Base-by-base conservation (phyloP, 345 rosid species). In the Eucalyptus sp. region DNA sequence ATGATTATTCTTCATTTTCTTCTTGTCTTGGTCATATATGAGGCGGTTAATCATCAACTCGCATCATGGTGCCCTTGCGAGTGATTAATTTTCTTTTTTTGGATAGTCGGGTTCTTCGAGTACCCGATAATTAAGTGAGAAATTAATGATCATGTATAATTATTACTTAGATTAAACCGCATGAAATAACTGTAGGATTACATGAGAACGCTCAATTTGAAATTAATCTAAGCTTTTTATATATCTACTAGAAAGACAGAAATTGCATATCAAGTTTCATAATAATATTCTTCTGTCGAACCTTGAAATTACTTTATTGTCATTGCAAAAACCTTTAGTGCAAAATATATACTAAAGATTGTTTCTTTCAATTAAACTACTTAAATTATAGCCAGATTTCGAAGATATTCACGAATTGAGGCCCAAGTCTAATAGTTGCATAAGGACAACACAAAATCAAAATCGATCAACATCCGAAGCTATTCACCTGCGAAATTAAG, bases 101-200 rank as follows among this genome's bases (percentile, higher is more conserved):
- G 13, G 7, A 5, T 58, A 58, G n/a, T 25, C 0, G n/a, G 64
- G n/a, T 58, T 58, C 64, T 8, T 58, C 0, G 13, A 25, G n/a
- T 58, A 58, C n/a, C 64, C 1, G 0, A 58, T 58, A 58, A 25
- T 24, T n/a, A n/a, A n/a, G n/a, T n/a, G n/a, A n/a, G n/a, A n/a
- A 58, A 7, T 25, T 58, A 58, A 58, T 58, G 64, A 25, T 25
- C 14, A 11, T 3, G 29, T 25, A 10, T 12, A 58, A 5, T 3
- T 1, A 58, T 25, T 56, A 58, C n/a, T 58, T 25, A 58, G 13
- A 58, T 5, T 58, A 58, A 58, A 58, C n/a, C 1, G 6, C 64
- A 58, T 58, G n/a, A 58, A 11, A 58, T 58, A 25, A 25, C 3
- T 11, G 6, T 58, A 58, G n/a, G n/a, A 58, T 50, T 50, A 50